These are phyloP conservation scores for Leccinum solheimii DNA, from an alignment of 1,284 basidiomycete species.

Conservation along the genomic window DNA sequence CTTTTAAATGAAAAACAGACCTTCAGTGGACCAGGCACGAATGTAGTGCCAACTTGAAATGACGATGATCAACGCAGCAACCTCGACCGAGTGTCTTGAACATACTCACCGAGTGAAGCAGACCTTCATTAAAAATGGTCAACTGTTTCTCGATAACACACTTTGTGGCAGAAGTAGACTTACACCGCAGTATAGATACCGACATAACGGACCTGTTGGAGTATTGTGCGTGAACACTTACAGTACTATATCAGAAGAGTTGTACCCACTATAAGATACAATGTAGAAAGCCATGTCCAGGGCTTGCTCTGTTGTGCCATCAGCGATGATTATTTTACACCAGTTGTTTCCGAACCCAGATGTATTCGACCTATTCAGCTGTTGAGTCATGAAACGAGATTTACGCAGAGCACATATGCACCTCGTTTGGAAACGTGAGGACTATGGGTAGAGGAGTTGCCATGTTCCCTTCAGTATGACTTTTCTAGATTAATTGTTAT, in stretches of 20 bases:
- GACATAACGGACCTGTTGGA: not conserved
- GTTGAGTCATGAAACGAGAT: not conserved
- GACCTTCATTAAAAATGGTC: not conserved
- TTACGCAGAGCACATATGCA: not conserved
- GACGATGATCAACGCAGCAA: too few species aligned
- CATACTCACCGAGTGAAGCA: too few species aligned
- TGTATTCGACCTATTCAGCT: not conserved
- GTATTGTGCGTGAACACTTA: too few species aligned
- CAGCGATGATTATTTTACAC: not conserved
- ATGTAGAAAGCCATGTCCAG: too few species aligned
- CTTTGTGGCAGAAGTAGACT: not conserved
- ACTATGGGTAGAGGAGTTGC: not conserved
- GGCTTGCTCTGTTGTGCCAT: not conserved
- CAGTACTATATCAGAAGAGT: too few species aligned
- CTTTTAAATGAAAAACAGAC: too few species aligned
- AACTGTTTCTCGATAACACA: too few species aligned
- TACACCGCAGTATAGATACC: conserved; percentile 11
- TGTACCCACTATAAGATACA: too few species aligned
- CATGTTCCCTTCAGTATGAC: not conserved
- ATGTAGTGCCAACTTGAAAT: too few species aligned
- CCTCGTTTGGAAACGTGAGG: not conserved
- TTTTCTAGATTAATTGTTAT: not conserved
- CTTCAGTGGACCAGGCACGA: too few species aligned
- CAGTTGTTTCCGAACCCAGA: not conserved
- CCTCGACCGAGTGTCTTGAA: too few species aligned